Evolutionary conservation across 2,329 filamentous ascomycete genomes (phyloP), one percentile per base, ranked within the genome.

Genomic region (Furcasterigmium sp.): DNA sequence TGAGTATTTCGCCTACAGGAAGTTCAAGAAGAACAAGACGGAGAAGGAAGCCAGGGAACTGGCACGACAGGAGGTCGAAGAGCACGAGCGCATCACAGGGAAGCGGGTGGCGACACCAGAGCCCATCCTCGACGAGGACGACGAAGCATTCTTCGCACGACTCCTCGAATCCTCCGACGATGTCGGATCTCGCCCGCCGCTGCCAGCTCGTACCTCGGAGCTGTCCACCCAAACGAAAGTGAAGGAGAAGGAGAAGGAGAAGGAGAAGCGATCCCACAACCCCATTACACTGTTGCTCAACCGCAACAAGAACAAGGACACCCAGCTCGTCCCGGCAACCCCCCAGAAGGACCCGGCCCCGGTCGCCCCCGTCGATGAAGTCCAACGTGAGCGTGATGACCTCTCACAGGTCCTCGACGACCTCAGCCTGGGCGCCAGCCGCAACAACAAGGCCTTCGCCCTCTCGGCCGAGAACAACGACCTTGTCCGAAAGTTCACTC

Each of bases 371-470:
- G 52, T 52, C 48, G 65, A 49, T 44, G 72, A 63, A 59, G 76
- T 59, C 21, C 67, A 70, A 44, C 61, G 62, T 35, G 78, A 82
- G 63, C 65, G 63, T 53, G 82, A 89, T 56, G 93, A 96, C 54
- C 79, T 97, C 46, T 80, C 79, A 30, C 75, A 79, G 23, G 80
- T 95, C 18, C 83, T 98, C 21, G 86, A 95, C 57, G 79, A 87
- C 36, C 76, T 98, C 48, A 91, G 94, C 58, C 80, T 95, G 25
- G 80, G 85, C 5, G 86, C 87, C 6, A 35, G 32, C 32, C 78
- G 85, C 51, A 91, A 95, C 70, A 93, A 94, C 68, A 84, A 83
- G 45, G 87, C 87, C 47, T 87, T 96, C 62, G 84, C 84, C 11
- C 77, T 95, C 45, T 87, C 87, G n/a, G 78, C 81, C 46, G 90